phyloP scores from a whole-genome alignment of 1,139 yeast species.

The Debaryomyces fabryi region DNA sequence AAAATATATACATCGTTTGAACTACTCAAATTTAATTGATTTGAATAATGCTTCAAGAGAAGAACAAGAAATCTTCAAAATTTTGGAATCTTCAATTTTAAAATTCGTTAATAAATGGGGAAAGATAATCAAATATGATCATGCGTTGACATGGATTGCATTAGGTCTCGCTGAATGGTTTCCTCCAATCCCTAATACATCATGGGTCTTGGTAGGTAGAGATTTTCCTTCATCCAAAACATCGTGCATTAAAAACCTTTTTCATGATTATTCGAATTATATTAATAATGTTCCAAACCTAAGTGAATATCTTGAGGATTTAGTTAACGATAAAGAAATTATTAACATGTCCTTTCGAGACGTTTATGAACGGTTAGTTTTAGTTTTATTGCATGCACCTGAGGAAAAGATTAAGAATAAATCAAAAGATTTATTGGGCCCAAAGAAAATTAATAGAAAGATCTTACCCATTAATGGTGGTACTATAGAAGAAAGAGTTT shows the following conservation, averaged over 20 bases:
- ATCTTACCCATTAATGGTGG: slow-evolving; percentile 64
- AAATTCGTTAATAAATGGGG: slow-evolving; percentile 81
- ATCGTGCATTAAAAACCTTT: slow-evolving; percentile 40
- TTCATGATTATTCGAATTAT: slow-evolving; percentile 52
- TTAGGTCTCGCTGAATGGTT: slow-evolving; percentile 88
- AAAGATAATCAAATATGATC: slow-evolving; percentile 71
- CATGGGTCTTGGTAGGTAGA: slow-evolving; percentile 49
- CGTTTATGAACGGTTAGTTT: slow-evolving; percentile 72
- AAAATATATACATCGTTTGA: slow-evolving; percentile 52
- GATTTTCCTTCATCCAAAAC: slow-evolving; percentile 29
- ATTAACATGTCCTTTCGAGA: slow-evolving; percentile 59
- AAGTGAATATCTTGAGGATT: slow-evolving; percentile 26
- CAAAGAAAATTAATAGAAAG: slow-evolving; percentile 31
- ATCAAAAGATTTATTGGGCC: slow-evolving; percentile 1
- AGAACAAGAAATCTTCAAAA: slow-evolving; percentile 57
- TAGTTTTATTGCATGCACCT: slow-evolving; percentile 76
- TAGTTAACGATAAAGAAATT: slow-evolving; percentile 30
- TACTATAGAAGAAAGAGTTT: slow-evolving; percentile 66
- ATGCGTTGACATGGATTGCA: slow-evolving; percentile 86
- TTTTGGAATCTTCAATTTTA: slow-evolving; percentile 61
- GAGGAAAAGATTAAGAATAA: slow-evolving; percentile 31
- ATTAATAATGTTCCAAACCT: slow-evolving; percentile 38
- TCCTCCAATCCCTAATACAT: slow-evolving; percentile 58
- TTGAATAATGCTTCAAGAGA: slow-evolving; percentile 14
- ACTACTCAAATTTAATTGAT: slow-evolving; percentile 19